phyloP scores from a whole-genome alignment of 371 early-diverging fungal species.

The Zychaea mexicana region DNA sequence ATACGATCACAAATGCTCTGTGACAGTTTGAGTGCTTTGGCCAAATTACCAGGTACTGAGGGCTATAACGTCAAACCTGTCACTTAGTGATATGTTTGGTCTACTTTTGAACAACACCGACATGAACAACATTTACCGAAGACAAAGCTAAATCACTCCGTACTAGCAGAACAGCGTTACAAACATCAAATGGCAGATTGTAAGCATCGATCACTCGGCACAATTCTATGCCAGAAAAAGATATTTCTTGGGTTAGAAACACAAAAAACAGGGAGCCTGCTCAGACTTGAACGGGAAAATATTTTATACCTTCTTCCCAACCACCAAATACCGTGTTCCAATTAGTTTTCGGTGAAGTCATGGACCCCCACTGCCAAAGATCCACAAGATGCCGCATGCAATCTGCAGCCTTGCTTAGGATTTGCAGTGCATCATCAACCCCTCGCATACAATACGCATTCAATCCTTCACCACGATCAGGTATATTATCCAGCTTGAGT shows the following conservation, averaged over 20 bases:
- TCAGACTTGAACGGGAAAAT: no score
- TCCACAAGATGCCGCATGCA: constrained; percentile 42
- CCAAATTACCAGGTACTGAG: constrained; percentile 46
- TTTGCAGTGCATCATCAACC: constrained; percentile 42
- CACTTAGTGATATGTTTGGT: not conserved
- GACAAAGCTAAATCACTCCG: constrained; percentile 49
- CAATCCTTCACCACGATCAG: constrained; percentile 31
- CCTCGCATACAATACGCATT: constrained; percentile 45
- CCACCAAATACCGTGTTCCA: constrained; percentile 23
- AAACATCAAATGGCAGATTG: constrained; percentile 46
- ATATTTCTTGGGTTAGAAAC: not conserved
- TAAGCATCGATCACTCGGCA: constrained; percentile 37
- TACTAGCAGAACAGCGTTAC: constrained; percentile 42
- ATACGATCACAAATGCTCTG: constrained; percentile 51
- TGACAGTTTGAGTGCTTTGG: constrained; percentile 44
- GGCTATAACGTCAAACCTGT: constrained; percentile 33
- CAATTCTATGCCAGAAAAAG: constrained; percentile 21
- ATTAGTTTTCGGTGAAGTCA: constrained; percentile 26
- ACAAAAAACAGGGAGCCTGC: no score
- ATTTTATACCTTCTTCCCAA: constrained; percentile 45
- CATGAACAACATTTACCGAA: constrained; percentile 24
- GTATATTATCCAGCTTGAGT: constrained; percentile 9
- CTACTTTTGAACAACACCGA: no score
- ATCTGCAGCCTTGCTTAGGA: constrained; percentile 42
- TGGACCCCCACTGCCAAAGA: constrained; percentile 43